These are phyloP conservation scores for Castanea crenata DNA, from an alignment of 306 rosid genomes.

Conservation along the genomic window DNA sequence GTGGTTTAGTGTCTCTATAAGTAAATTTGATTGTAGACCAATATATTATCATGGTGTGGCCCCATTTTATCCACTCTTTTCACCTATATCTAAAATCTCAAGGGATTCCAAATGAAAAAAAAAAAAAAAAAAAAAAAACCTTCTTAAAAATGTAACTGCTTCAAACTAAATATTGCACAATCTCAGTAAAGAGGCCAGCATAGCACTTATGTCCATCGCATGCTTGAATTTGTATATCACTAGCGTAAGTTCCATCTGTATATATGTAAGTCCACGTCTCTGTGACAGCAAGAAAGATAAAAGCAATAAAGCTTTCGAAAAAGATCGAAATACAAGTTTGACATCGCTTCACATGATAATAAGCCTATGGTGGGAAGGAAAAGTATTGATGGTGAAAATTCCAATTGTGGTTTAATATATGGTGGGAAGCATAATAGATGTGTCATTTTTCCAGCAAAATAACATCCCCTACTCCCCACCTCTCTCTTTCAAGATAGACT, in stretches of 20 bases:
- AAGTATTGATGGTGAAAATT: no score
- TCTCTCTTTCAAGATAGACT: no score
- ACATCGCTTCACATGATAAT: no score
- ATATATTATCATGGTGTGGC: slow-evolving; percentile 8
- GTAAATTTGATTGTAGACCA: slow-evolving; percentile 24
- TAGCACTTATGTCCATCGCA: neutral
- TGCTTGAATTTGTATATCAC: neutral
- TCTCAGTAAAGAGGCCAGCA: neutral
- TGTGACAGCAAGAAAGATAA: neutral
- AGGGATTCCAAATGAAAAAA: slow-evolving; percentile 42
- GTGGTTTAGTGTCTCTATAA: neutral
- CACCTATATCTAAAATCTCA: slow-evolving; percentile 32
- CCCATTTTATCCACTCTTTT: slow-evolving; percentile 12
- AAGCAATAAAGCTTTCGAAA: no score
- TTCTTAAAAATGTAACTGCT: slow-evolving; percentile 49
- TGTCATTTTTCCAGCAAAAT: no score
- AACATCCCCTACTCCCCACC: no score
- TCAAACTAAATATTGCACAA: neutral
- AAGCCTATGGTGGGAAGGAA: no score
- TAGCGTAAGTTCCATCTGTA: neutral
- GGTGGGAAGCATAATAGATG: no score
- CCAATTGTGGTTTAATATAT: no score
- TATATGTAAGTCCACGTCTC: neutral
- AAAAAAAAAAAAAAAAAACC: slow-evolving; percentile 25
- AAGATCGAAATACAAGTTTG: no score